phyloP scores from a whole-genome alignment of 2,329 filamentous ascomycete species.

The Huntiella abstrusa region DNA sequence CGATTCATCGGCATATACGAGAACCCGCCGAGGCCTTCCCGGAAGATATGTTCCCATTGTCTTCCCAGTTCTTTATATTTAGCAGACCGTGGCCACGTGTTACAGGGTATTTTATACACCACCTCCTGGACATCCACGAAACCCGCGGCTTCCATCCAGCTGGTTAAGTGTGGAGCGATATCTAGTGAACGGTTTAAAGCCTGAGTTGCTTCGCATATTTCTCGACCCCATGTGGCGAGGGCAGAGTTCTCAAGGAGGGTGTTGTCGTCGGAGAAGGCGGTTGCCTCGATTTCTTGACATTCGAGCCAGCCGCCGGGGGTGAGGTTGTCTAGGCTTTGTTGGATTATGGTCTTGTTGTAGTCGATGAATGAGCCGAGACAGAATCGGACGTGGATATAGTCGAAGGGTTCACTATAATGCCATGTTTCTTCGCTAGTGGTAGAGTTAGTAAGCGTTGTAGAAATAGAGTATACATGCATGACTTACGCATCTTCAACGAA shows the following conservation, averaged over 20 bases:
- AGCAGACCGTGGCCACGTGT: slow-evolving; percentile 31
- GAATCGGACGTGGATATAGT: slow-evolving; percentile 34
- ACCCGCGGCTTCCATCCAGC: slow-evolving; percentile 27
- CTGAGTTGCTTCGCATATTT: slow-evolving; percentile 22
- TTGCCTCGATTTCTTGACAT: slow-evolving; percentile 28
- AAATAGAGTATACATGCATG: background rate
- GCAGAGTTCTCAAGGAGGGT: slow-evolving; percentile 22
- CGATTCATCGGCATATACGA: slow-evolving; percentile 24
- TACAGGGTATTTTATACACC: slow-evolving; percentile 34
- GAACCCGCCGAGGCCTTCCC: slow-evolving; percentile 26
- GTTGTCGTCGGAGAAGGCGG: slow-evolving; percentile 25
- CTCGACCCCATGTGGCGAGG: slow-evolving; percentile 22
- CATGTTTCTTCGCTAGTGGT: slow-evolving; percentile 26
- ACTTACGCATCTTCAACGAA: slow-evolving; percentile 44
- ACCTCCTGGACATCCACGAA: slow-evolving; percentile 36
- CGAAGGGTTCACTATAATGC: slow-evolving; percentile 34
- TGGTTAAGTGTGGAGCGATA: slow-evolving; percentile 19
- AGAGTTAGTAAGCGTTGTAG: background rate
- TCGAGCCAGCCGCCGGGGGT: slow-evolving; percentile 36
- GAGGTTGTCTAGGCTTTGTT: slow-evolving; percentile 29
- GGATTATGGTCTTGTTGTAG: slow-evolving; percentile 30
- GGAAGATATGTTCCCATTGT: slow-evolving; percentile 26
- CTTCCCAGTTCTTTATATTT: slow-evolving; percentile 24
- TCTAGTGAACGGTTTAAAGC: slow-evolving; percentile 21
- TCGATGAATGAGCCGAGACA: slow-evolving; percentile 31